Evolutionary conservation across 2,329 filamentous ascomycete genomes (phyloP).

Genomic region (Ambrosiella cleistominuta): DNA sequence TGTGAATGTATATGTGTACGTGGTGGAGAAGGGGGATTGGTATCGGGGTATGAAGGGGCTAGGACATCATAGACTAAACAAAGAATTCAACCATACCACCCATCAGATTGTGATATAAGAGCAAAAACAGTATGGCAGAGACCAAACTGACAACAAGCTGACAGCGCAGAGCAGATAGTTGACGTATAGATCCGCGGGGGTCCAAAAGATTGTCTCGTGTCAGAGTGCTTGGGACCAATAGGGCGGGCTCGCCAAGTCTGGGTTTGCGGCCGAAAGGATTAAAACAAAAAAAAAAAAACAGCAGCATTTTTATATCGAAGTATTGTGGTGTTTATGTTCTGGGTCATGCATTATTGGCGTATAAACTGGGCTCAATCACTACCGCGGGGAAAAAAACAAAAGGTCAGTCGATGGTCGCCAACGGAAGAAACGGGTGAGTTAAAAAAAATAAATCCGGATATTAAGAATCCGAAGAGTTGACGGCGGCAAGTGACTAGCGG

Average conservation of each 20-base stretch:
- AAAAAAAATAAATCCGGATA: background rate
- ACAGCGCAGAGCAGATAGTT: background rate
- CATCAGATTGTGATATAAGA: background rate
- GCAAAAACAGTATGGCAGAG: background rate
- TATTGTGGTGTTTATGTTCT: background rate
- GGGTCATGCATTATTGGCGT: background rate
- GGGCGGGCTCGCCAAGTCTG: too few species aligned
- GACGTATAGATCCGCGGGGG: background rate
- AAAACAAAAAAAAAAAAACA: background rate
- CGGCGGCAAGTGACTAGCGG: background rate
- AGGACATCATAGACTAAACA: background rate
- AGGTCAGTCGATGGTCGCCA: conserved; percentile 5
- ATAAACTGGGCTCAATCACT: background rate
- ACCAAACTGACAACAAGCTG: background rate
- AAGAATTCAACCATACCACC: background rate
- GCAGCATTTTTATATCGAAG: background rate
- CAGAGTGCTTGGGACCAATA: too few species aligned
- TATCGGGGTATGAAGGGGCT: background rate
- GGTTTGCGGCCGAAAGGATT: background rate
- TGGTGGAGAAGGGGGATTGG: background rate
- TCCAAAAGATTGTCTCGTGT: background rate
- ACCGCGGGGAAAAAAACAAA: conserved; percentile 2
- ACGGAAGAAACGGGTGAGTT: background rate
- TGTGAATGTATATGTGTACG: background rate
- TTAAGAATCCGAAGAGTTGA: conserved; percentile 2